These are phyloP conservation scores for Lecanicillium sp. DNA, from an alignment of 2,329 filamentous ascomycete species.

Conservation along the genomic window DNA sequence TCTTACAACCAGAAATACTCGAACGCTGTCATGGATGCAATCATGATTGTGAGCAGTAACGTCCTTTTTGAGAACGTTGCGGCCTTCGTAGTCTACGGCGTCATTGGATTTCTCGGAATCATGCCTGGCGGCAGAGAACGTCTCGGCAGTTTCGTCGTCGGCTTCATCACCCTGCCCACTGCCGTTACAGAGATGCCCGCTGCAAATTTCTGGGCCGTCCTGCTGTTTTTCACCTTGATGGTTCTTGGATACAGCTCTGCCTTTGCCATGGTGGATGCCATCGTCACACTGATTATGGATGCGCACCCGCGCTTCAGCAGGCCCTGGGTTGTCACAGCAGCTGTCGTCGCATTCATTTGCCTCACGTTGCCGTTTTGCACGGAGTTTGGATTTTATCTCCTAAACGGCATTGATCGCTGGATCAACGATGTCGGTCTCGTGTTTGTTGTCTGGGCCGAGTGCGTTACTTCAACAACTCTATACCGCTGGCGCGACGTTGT, in stretches of 20 bases:
- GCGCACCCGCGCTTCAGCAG: conserved; percentile 41
- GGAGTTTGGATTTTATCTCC: conserved; percentile 50
- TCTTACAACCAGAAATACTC: conserved; percentile 53
- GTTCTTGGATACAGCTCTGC: conserved; percentile 53
- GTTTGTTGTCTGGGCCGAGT: conserved; percentile 48
- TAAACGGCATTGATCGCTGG: conserved; percentile 50
- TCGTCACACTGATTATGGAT: conserved; percentile 49
- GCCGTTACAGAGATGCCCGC: conserved; percentile 52
- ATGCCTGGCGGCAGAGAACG: conserved; percentile 31
- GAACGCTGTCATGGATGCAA: conserved; percentile 53
- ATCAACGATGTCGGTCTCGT: conserved; percentile 49
- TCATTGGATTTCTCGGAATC: conserved; percentile 42
- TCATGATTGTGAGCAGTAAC: conserved; percentile 50
- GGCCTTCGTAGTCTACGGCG: conserved; percentile 45
- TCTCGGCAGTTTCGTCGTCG: conserved; percentile 50
- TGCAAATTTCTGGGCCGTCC: conserved; percentile 52
- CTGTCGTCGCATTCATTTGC: conserved; percentile 46
- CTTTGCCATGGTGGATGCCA: conserved; percentile 53
- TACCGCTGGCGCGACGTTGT: conserved; percentile 46
- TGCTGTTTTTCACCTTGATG: conserved; percentile 53
- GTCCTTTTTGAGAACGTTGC: conserved; percentile 51
- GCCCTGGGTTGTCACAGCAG: conserved; percentile 41
- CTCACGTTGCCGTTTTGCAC: conserved; percentile 52
- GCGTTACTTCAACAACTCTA: conserved; percentile 45
- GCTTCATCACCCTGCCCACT: conserved; percentile 52